These are phyloP conservation scores for Sarocladium oryzae DNA, from an alignment of 2,329 filamentous ascomycete species.

Conservation along the genomic window DNA sequence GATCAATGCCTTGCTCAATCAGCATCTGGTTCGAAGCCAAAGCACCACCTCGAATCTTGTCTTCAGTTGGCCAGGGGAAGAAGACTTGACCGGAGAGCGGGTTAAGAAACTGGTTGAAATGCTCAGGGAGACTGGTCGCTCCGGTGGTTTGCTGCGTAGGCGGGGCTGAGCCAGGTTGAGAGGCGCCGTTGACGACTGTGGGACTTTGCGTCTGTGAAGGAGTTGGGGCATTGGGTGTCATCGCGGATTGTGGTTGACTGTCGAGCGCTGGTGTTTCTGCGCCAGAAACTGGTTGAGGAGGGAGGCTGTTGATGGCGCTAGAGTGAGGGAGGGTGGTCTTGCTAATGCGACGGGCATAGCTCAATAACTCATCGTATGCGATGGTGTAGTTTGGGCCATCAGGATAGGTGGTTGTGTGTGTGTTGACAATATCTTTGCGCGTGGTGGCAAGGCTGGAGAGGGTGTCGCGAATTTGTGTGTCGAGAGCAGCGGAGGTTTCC, in stretches of 20 bases:
- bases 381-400: conserved; percentile 47
- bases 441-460: conserved; percentile 63
- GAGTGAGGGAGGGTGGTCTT: conserved; percentile 70
- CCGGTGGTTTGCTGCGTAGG: conserved; percentile 25
- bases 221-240: conserved; percentile 26
- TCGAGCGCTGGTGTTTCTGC: conserved; percentile 1
- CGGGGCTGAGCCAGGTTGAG: not conserved
- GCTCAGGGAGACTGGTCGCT: conserved; percentile 40
- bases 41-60: conserved; percentile 61
- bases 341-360: conserved; percentile 72
- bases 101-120: conserved; percentile 45
- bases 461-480: conserved; percentile 66
- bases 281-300: conserved; percentile 12
- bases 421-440: conserved; percentile 64
- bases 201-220: conserved; percentile 29
- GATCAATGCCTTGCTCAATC: conserved; percentile 55
- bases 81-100: conserved; percentile 54
- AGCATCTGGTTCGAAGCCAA: conserved; percentile 59
- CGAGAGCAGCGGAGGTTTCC: conserved; percentile 56
- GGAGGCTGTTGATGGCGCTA: conserved; percentile 33
- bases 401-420: conserved; percentile 51
- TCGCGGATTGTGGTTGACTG: conserved; percentile 19
- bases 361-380: conserved; percentile 66
- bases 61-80: conserved; percentile 69
- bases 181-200: conserved; percentile 25